Evolutionary conservation across 2,329 filamentous ascomycete species (phyloP).

Genomic region (Paramyrothecium roridum): DNA sequence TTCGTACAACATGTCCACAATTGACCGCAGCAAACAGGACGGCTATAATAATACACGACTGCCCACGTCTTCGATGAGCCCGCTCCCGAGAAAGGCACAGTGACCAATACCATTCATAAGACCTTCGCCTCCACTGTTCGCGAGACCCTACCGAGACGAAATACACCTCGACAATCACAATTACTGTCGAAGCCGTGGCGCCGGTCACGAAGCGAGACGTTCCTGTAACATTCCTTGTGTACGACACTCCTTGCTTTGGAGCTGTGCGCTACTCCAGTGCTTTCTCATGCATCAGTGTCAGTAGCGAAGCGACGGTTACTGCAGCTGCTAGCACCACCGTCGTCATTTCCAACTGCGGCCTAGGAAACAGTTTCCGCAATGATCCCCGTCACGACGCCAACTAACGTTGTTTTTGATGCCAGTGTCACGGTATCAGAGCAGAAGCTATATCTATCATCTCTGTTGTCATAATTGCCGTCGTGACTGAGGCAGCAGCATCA

Average conservation of each 20-base stretch:
- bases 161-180: not conserved
- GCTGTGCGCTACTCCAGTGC: constrained; percentile 15
- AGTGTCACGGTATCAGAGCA: too few relatives aligned
- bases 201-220: not conserved
- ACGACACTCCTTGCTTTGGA: constrained; percentile 16
- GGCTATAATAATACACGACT: not conserved
- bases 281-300: constrained; percentile 13
- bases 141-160: not conserved
- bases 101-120: not conserved
- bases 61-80: not conserved
- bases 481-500: too few relatives aligned
- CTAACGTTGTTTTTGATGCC: too few relatives aligned
- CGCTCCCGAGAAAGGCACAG: not conserved
- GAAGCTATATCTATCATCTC: too few relatives aligned
- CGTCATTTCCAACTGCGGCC: too few relatives aligned
- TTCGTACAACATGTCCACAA: too few relatives aligned
- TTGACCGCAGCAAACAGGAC: not conserved
- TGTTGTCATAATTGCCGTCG: too few relatives aligned
- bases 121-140: not conserved
- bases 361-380: too few relatives aligned
- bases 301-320: constrained; percentile 9
- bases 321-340: constrained; percentile 14
- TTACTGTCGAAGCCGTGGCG: not conserved
- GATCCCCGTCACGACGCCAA: too few relatives aligned
- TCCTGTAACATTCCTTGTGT: constrained; percentile 10